phyloP scores from a whole-genome alignment of 2,329 filamentous ascomycete genomes.

The Neocatenulostroma microsporum region DNA sequence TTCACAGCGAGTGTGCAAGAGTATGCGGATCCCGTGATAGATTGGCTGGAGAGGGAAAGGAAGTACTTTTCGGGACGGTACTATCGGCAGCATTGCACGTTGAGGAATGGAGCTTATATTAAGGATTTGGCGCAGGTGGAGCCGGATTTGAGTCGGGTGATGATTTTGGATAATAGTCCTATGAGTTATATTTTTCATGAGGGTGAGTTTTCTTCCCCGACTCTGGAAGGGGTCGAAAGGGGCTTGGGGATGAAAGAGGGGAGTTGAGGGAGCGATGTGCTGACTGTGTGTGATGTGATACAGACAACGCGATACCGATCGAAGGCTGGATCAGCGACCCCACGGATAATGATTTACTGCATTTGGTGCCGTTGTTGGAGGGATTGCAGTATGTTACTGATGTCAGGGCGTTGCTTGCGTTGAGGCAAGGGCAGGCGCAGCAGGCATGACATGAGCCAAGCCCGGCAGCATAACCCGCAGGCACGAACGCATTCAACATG shows the following conservation, averaged over 20 bases:
- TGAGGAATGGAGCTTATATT: constrained; percentile 91
- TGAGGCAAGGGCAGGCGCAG: constrained; percentile 69
- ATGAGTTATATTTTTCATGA: constrained; percentile 98
- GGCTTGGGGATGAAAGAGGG: no score
- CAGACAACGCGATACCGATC: constrained; percentile 98
- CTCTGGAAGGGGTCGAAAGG: no score
- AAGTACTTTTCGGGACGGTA: constrained; percentile 93
- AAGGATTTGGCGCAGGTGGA: constrained; percentile 95
- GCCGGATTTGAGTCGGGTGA: constrained; percentile 93
- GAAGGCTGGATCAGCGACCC: constrained; percentile 99
- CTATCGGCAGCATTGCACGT: constrained; percentile 96
- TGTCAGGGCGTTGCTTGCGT: constrained; percentile 78
- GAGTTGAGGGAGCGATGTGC: no score
- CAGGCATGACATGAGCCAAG: constrained; percentile 23
- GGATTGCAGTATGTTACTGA: constrained; percentile 95
- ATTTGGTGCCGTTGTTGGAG: constrained; percentile 86
- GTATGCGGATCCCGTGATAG: constrained; percentile 96
- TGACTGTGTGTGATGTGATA: no score
- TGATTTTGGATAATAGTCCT: constrained; percentile 98
- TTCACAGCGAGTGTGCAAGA: constrained; percentile 98
- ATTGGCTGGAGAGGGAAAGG: constrained; percentile 93
- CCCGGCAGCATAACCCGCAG: no score
- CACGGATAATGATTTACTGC: constrained; percentile 88
- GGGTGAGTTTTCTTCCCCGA: constrained; percentile 67
- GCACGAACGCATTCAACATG: no score